These are phyloP conservation scores for Psilocybe cyanescens DNA, from an alignment of 768 basidiomycete species.

Conservation along the genomic window DNA sequence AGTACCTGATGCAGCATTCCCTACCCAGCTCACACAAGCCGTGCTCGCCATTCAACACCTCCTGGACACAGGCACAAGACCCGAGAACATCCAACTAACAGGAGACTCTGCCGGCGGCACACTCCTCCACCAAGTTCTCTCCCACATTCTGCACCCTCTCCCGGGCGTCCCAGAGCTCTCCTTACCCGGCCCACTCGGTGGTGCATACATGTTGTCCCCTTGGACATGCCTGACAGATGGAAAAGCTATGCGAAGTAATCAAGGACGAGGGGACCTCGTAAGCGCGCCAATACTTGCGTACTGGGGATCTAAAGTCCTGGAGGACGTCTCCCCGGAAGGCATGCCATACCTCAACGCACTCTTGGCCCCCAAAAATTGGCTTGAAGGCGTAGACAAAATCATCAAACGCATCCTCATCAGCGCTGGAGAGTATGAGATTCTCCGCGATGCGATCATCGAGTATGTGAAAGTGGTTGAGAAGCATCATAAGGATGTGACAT, in stretches of 20 bases:
- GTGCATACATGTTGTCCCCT: conserved; percentile 34
- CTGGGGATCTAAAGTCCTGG: neutral
- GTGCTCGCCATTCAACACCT: conserved; percentile 32
- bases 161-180: neutral
- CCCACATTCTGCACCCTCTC: conserved; percentile 34
- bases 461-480: conserved; percentile 15
- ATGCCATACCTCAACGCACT: conserved; percentile 19
- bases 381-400: conserved; percentile 22
- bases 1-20: conserved; percentile 31
- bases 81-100: conserved; percentile 30
- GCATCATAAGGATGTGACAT: conserved; percentile 9
- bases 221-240: conserved; percentile 21
- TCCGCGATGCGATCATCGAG: conserved; percentile 26
- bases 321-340: neutral
- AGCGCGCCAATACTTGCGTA: neutral
- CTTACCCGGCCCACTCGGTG: conserved; percentile 16
- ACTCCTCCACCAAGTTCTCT: conserved; percentile 31
- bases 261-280: conserved; percentile 9
- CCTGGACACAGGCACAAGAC: conserved; percentile 27
- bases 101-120: conserved; percentile 40
- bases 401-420: conserved; percentile 29
- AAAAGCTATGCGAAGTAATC: neutral
- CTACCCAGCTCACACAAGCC: conserved; percentile 32
- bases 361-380: conserved; percentile 29
- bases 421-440: conserved; percentile 25